Percentiles rank a stretch among this genome's conserved stretches.
Conservation (phyloP, 768 basidiomycete genomes). For the Xanthoconium purpureum region DNA sequence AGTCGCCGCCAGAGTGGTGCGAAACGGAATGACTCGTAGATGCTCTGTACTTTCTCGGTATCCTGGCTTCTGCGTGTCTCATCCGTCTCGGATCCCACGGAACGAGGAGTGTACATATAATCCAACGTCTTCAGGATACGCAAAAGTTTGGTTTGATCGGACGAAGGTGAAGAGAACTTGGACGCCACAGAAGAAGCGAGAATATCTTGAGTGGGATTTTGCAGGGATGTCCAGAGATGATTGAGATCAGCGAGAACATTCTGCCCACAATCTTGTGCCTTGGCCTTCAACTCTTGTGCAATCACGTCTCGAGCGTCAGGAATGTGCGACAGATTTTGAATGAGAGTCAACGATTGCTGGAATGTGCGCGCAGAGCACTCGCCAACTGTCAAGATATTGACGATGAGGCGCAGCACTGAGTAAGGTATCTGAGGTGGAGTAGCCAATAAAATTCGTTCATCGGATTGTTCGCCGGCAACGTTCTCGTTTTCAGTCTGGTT, state of each 20-base stretch:
- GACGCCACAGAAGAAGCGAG: conserved; percentile 69
- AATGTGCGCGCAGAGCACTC: conserved; percentile 98
- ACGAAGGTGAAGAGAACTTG: conserved; percentile 92
- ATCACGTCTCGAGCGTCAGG: conserved; percentile 87
- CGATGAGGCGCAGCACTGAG: conserved; percentile 81
- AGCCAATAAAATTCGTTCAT: conserved; percentile 53
- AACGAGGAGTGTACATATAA: conserved; percentile 81
- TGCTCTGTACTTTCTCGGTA: conserved; percentile 77
- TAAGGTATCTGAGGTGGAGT: conserved; percentile 84
- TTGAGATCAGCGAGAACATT: conserved; percentile 72
- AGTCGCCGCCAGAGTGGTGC: conserved; percentile 84
- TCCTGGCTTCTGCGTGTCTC: conserved; percentile 47
- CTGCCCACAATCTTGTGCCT: conserved; percentile 86
- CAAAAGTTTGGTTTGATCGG: conserved; percentile 93
- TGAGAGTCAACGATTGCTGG: conserved; percentile 86
- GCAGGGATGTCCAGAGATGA: conserved; percentile 64
- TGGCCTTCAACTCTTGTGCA: conserved; percentile 79
- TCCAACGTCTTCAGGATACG: conserved; percentile 96
- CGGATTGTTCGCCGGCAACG: conserved; percentile 18
- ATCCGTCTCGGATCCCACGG: conserved; percentile 38
- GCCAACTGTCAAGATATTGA: conserved; percentile 95
- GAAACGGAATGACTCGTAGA: conserved; percentile 92
- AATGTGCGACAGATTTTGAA: conserved; percentile 87
- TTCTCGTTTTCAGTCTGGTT: conserved; percentile 24
- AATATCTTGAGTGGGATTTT: conserved; percentile 51